Evolutionary conservation across 352 stramenopile genomes (phyloP).

Genomic region (Globisporangium perplexum): DNA sequence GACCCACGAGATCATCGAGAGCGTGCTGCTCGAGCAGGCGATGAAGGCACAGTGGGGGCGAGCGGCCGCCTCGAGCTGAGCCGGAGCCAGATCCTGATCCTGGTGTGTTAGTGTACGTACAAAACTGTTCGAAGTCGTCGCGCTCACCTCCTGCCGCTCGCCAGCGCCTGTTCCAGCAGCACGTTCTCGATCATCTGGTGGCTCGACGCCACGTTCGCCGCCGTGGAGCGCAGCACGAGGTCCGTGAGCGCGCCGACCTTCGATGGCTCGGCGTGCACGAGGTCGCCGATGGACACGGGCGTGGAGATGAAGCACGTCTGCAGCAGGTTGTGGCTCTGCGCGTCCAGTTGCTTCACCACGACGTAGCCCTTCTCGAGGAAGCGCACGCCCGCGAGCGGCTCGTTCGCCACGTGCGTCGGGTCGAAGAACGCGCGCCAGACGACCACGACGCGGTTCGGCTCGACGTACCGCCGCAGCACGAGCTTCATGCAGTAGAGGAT

Average conservation of each 20-base stretch:
- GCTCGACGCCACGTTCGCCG: constrained; percentile 29
- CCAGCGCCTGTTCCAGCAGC: constrained; percentile 30
- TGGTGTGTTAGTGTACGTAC: too few species aligned
- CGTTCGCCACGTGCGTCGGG: constrained; percentile 42
- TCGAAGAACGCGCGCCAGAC: constrained; percentile 59
- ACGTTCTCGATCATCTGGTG: constrained; percentile 53
- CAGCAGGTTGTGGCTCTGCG: constrained; percentile 20
- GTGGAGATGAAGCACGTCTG: constrained; percentile 49
- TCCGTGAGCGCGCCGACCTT: constrained; percentile 29
- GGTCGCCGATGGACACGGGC: constrained; percentile 11
- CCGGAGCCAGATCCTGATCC: too few species aligned
- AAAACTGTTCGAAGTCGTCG: not conserved
- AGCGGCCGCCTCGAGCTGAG: too few species aligned
- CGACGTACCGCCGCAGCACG: constrained; percentile 54
- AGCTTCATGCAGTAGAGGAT: constrained; percentile 59
- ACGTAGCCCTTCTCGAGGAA: constrained; percentile 66
- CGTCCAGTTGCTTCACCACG: constrained; percentile 27
- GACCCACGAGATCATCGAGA: constrained; percentile 14
- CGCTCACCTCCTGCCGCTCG: not conserved
- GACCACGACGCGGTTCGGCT: constrained; percentile 54
- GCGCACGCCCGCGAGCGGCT: constrained; percentile 34
- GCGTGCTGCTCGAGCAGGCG: constrained; percentile 5
- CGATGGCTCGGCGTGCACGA: constrained; percentile 12
- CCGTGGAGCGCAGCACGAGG: constrained; percentile 31
- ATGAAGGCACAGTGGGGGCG: not conserved